Evolutionary conservation across 1,284 basidiomycete species (phyloP).

Genomic region (Sanghuangporus baumii): DNA sequence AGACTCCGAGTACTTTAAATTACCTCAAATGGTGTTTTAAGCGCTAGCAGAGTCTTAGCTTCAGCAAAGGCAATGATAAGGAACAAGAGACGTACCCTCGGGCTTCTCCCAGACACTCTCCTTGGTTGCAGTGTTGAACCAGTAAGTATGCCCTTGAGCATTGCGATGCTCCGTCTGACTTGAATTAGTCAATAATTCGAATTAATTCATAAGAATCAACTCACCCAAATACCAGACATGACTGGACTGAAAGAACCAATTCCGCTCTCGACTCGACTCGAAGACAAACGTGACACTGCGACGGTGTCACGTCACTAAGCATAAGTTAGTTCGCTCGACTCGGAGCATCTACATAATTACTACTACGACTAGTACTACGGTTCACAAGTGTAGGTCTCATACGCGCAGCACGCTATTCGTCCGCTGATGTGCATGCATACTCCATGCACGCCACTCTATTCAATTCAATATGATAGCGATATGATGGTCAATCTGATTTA

Average conservation of each 20-base stretch:
- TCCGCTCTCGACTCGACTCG: no score
- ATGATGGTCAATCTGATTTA: no score
- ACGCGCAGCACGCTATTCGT: no score
- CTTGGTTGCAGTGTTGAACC: conserved; percentile 74
- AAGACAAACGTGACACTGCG: no score
- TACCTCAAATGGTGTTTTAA: conserved; percentile 80
- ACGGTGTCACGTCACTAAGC: no score
- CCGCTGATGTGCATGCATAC: no score
- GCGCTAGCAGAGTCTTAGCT: conserved; percentile 37
- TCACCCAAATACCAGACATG: conserved; percentile 17
- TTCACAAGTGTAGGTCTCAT: no score
- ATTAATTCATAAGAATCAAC: neutral
- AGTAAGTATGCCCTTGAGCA: conserved; percentile 80
- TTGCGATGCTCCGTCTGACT: conserved; percentile 39
- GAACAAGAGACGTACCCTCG: conserved; percentile 48
- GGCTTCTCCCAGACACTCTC: conserved; percentile 88
- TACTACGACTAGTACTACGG: no score
- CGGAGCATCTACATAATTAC: no score
- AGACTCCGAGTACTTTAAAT: neutral
- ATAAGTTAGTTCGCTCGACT: no score
- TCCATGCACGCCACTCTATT: no score
- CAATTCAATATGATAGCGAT: no score
- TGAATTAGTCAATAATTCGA: neutral
- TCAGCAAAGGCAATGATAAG: neutral
- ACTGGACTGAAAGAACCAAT: neutral